phyloP scores from a whole-genome alignment of 495 filamentous ascomycete species.

The Immersiella caudata region DNA sequence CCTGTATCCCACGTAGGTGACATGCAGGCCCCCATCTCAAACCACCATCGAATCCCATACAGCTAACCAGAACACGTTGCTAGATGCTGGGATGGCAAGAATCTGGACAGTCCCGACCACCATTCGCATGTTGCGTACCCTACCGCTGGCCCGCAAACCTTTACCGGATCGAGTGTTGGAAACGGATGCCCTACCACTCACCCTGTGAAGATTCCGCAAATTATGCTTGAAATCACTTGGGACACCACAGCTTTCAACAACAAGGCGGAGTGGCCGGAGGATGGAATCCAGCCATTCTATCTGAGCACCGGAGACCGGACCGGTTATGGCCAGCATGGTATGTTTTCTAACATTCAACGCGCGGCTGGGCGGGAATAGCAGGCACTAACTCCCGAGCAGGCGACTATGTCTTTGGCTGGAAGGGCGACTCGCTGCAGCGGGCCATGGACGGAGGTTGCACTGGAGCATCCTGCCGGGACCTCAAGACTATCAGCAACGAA shows the following conservation, averaged over 20 bases:
- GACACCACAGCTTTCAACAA: constrained; percentile 29
- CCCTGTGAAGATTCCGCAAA: constrained; percentile 24
- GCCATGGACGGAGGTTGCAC: constrained; percentile 15
- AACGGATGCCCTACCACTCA: constrained; percentile 22
- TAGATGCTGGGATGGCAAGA: constrained; percentile 40
- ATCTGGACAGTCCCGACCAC: constrained; percentile 40
- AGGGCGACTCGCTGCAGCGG: constrained; percentile 11
- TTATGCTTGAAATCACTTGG: constrained; percentile 28
- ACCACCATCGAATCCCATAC: no score
- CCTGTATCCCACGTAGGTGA: constrained; percentile 42
- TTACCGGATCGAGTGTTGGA: constrained; percentile 23
- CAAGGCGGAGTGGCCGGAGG: constrained; percentile 22
- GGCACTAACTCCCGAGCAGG: neutral
- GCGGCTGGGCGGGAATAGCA: neutral
- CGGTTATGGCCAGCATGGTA: constrained; percentile 28
- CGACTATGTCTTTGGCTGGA: constrained; percentile 18
- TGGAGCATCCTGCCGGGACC: neutral
- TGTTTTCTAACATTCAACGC: neutral
- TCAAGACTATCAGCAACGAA: constrained; percentile 4
- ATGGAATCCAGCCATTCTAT: constrained; percentile 23
- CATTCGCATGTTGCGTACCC: constrained; percentile 43
- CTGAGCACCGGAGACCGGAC: constrained; percentile 22
- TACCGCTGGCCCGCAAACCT: constrained; percentile 27
- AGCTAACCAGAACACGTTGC: no score
- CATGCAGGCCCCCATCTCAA: neutral